Percentiles rank a stretch among this genome's conserved stretches.
phyloP scores from a whole-genome alignment of 306 rosid genomes.

The Hippophae gyantsensis region DNA sequence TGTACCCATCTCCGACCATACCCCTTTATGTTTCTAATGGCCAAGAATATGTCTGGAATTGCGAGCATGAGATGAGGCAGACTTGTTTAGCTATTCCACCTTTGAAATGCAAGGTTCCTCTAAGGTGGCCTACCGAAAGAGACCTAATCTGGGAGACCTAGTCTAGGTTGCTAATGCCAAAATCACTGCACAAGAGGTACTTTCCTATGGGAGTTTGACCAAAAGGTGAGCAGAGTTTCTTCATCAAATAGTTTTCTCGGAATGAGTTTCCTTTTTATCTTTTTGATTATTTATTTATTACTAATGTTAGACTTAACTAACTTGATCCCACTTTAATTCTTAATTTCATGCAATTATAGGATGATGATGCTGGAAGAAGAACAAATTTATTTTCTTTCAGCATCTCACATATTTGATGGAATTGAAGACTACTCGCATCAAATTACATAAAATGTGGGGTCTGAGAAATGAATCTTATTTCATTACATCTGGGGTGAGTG shows the following conservation, averaged over 20 bases:
- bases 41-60: conserved; percentile 51
- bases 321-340: conserved; percentile 9
- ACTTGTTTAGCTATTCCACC: conserved; percentile 76
- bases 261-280: too few relatives aligned
- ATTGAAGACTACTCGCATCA: conserved; percentile 96
- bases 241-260: not conserved
- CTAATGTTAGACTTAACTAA: conserved; percentile 3
- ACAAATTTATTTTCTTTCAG: conserved; percentile 94
- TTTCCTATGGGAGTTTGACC: conserved; percentile 89
- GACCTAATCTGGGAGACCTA: conserved; percentile 94
- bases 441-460: conserved; percentile 98
- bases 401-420: conserved; percentile 84
- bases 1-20: too few relatives aligned
- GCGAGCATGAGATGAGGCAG: conserved; percentile 44
- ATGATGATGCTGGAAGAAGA: conserved; percentile 99
- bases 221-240: conserved; percentile 54
- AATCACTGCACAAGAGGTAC: conserved; percentile 87
- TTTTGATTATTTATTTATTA: too few relatives aligned
- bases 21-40: conserved; percentile 24
- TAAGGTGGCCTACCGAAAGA: conserved; percentile 93
- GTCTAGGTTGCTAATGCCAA: conserved; percentile 86
- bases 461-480: conserved; percentile 90
- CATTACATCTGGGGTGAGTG: conserved; percentile 76
- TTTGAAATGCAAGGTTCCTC: conserved; percentile 80
- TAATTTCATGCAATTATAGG: conserved; percentile 31